Evolutionary conservation across 805 yeast genomes (phyloP).

Genomic region (Yarrowia osloensis): DNA sequence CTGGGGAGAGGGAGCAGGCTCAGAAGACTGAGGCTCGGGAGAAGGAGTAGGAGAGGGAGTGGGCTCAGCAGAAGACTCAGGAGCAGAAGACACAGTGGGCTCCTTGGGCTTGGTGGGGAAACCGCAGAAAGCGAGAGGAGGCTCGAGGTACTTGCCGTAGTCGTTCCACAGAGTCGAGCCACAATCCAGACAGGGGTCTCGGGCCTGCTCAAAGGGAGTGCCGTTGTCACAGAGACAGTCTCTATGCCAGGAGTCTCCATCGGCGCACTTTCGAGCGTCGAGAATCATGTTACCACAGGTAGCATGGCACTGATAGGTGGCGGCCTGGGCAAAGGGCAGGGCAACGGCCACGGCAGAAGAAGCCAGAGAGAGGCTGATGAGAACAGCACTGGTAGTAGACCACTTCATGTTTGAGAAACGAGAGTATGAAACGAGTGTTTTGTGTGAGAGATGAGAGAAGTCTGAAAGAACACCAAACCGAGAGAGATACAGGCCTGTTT

Average conservation of each 20-base stretch:
- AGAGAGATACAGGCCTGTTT: not conserved
- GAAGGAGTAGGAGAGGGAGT: not conserved
- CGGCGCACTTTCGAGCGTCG: constrained; percentile 11
- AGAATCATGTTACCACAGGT: constrained; percentile 25
- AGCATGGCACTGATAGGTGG: constrained; percentile 18
- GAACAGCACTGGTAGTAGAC: not conserved
- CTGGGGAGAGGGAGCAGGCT: not conserved
- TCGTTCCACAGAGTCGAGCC: constrained; percentile 17
- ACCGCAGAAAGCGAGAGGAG: constrained; percentile 21
- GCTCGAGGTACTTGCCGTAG: constrained; percentile 21
- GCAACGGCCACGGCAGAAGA: constrained; percentile 59
- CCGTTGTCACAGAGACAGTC: constrained; percentile 11
- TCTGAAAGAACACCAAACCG: no score
- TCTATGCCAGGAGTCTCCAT: constrained; percentile 1
- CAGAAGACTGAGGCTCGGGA: not conserved
- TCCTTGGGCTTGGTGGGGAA: constrained; percentile 14
- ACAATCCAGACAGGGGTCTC: constrained; percentile 8
- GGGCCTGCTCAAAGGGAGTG: not conserved
- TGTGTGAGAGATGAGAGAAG: not conserved
- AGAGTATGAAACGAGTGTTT: not conserved
- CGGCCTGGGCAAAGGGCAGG: not conserved
- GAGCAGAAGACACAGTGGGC: not conserved
- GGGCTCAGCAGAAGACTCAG: not conserved
- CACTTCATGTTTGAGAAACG: constrained; percentile 35
- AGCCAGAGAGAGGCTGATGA: constrained; percentile 44